Conservation (phyloP, 2,329 filamentous ascomycete species). For the Teratosphaeria destructans region DNA sequence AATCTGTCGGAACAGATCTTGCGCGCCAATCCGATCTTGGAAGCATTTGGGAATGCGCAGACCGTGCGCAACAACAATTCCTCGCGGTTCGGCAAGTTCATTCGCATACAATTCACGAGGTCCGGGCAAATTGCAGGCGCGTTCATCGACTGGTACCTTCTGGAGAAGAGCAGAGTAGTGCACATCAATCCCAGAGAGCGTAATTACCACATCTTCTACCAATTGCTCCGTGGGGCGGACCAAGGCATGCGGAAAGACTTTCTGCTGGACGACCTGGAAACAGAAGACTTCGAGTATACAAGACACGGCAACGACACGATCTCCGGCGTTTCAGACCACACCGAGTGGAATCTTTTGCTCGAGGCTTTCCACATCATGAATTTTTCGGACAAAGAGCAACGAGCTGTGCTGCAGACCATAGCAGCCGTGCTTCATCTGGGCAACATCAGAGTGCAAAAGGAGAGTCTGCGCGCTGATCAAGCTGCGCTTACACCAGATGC, state of each 20-base stretch:
- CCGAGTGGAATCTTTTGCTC: constrained; percentile 81
- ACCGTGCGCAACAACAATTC: constrained; percentile 98
- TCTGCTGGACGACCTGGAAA: constrained; percentile 60
- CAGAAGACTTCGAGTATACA: constrained; percentile 87
- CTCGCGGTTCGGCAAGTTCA: constrained; percentile 96
- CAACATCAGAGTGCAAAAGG: constrained; percentile 81
- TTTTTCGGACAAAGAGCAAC: constrained; percentile 75
- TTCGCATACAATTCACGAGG: constrained; percentile 86
- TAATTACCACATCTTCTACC: constrained; percentile 97
- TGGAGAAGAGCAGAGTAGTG: constrained; percentile 97
- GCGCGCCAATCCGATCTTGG: constrained; percentile 89
- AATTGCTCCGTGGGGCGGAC: constrained; percentile 78
- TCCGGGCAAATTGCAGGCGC: constrained; percentile 86
- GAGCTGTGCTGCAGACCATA: constrained; percentile 72
- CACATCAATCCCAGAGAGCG: constrained; percentile 77
- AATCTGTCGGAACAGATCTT: constrained; percentile 94
- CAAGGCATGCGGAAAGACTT: constrained; percentile 63
- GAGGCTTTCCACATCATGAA: constrained; percentile 94
- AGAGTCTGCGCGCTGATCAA: constrained; percentile 84
- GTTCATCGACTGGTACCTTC: constrained; percentile 95
- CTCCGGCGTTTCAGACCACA: constrained; percentile 74
- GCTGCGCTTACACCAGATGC: constrained; percentile 70
- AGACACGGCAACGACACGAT: constrained; percentile 86
- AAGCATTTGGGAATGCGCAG: constrained; percentile 96
- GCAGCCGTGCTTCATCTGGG: constrained; percentile 88